Evolutionary conservation across 2,329 filamentous ascomycete species (phyloP).

Genomic region (Pseudonectria buxi): DNA sequence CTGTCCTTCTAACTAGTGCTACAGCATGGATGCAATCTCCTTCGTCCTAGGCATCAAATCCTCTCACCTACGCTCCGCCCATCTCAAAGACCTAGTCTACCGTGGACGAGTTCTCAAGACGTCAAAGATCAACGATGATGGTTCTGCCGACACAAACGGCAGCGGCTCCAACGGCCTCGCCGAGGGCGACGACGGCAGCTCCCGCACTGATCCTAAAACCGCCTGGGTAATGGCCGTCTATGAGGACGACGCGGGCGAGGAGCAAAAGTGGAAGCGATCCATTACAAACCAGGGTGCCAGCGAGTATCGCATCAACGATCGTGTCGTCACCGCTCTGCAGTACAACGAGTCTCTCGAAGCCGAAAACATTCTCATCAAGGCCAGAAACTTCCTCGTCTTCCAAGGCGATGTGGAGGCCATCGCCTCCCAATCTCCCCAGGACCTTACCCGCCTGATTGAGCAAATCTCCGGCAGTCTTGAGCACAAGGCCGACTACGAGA

Average conservation of each 20-base stretch:
- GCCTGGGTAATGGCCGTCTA: slow-evolving; percentile 99
- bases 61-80: slow-evolving; percentile 89
- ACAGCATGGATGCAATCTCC: slow-evolving; percentile 96
- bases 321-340: slow-evolving; percentile 76
- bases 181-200: slow-evolving; percentile 55
- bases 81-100: slow-evolving; percentile 92
- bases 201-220: slow-evolving; percentile 79
- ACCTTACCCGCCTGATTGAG: slow-evolving; percentile 88
- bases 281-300: slow-evolving; percentile 85
- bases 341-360: slow-evolving; percentile 90
- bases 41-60: slow-evolving; percentile 99
- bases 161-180: slow-evolving; percentile 52
- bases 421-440: slow-evolving; percentile 87
- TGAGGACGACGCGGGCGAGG: slow-evolving; percentile 91
- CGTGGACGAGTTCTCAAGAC: slow-evolving; percentile 89
- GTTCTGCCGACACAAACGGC: slow-evolving; percentile 61
- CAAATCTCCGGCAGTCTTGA: slow-evolving; percentile 96
- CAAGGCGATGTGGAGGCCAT: slow-evolving; percentile 98
- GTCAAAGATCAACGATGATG: slow-evolving; percentile 86
- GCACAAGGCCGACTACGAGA: slow-evolving; percentile 89
- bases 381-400: slow-evolving; percentile 95
- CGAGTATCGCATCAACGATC: slow-evolving; percentile 96
- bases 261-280: slow-evolving; percentile 90
- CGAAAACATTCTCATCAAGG: slow-evolving; percentile 97
- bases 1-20: slow-evolving; percentile 6